A percentile compares a stretch with the other conserved stretches of the same genome.
These are phyloP conservation scores for Amanita polypyramis DNA, from an alignment of 768 basidiomycete species.

Conservation along the genomic window DNA sequence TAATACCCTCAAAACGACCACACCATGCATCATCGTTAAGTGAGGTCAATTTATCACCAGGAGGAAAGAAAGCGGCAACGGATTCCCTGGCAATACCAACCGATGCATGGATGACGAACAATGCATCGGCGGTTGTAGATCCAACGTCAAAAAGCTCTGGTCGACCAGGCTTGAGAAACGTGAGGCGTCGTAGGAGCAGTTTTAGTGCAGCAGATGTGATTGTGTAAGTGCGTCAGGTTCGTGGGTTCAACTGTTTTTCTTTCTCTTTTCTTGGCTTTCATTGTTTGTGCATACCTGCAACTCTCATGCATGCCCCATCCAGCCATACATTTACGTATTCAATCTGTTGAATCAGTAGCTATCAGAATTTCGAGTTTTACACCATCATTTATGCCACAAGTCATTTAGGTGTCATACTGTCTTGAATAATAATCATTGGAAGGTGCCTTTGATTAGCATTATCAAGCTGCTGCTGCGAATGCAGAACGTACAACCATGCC, in stretches of 20 bases:
- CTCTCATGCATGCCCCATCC: not conserved
- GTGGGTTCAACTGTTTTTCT: not conserved
- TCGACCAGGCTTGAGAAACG: conserved; percentile 63
- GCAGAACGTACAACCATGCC: not conserved
- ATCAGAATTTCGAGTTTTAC: not conserved
- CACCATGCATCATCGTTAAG: conserved; percentile 36
- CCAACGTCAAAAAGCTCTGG: conserved; percentile 56
- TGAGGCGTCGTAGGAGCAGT: conserved; percentile 73
- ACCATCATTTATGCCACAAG: not conserved
- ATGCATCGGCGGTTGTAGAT: conserved; percentile 57
- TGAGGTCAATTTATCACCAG: conserved; percentile 34
- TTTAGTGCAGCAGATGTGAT: conserved; percentile 83
- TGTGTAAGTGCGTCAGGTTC: conserved; percentile 32
- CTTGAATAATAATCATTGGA: not conserved
- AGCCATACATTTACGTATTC: not conserved
- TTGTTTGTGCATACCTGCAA: conserved; percentile 4
- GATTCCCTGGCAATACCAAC: conserved; percentile 18
- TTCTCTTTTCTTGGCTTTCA: conserved; percentile 6
- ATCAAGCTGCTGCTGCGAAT: not conserved
- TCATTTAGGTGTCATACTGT: not conserved
- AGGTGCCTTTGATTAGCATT: not conserved
- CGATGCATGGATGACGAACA: conserved; percentile 72
- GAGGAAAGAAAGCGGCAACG: conserved; percentile 2
- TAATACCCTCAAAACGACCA: conserved; percentile 48
- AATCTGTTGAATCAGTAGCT: not conserved